phyloP scores from a whole-genome alignment of 2,329 filamentous ascomycete genomes.

The Colletotrichum sidae region DNA sequence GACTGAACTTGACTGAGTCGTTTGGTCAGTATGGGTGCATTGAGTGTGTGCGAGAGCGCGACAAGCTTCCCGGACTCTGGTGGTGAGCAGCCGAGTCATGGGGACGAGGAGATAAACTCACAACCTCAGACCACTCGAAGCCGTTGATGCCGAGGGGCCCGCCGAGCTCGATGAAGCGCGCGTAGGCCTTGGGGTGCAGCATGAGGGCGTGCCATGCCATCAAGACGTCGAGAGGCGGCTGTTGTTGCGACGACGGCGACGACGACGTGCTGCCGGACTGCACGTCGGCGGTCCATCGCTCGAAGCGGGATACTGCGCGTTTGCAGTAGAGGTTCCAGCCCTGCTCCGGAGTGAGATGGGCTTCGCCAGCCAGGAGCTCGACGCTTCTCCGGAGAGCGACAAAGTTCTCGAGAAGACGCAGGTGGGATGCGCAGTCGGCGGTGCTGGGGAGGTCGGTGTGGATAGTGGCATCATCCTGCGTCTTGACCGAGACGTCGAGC shows the following conservation, averaged over 20 bases:
- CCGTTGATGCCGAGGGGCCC: conserved; percentile 24
- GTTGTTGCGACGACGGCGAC: not conserved
- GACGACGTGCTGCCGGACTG: not conserved
- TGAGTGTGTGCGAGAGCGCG: not conserved
- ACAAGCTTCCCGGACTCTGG: not conserved
- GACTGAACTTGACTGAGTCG: conserved; percentile 4
- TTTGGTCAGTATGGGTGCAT: not conserved
- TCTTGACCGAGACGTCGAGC: not conserved
- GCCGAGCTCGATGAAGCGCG: conserved; percentile 25
- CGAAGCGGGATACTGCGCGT: conserved; percentile 44
- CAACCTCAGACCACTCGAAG: conserved; percentile 23
- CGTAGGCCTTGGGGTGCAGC: conserved; percentile 45
- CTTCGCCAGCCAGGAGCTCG: conserved; percentile 37
- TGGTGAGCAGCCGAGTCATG: not conserved
- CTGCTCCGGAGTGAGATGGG: conserved; percentile 13
- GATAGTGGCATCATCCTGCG: not conserved
- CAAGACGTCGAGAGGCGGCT: conserved; percentile 46
- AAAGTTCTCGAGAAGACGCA: conserved; percentile 70
- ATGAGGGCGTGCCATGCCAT: conserved; percentile 53
- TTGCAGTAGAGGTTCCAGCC: conserved; percentile 45
- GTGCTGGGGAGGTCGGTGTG: conserved; percentile 37
- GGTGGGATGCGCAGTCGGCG: conserved; percentile 62
- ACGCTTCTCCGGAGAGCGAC: conserved; percentile 58
- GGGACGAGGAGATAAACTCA: conserved; percentile 9
- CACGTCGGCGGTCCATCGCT: conserved; percentile 14